Percentiles rank a stretch among this genome's conserved stretches.
Conservation (phyloP, 108 stramenopile genomes). For the Cyclotella cryptica region DNA sequence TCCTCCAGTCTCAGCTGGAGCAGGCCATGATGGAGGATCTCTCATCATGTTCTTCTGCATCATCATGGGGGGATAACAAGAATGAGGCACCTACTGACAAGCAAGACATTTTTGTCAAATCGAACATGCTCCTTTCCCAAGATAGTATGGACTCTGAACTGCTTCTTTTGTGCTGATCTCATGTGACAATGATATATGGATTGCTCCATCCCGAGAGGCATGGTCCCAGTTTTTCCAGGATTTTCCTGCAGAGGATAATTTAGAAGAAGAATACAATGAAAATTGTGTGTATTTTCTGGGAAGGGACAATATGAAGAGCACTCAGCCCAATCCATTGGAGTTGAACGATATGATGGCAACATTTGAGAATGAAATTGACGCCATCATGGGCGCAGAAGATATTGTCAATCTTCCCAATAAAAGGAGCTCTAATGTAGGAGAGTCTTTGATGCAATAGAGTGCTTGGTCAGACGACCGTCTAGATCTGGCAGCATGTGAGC, state of each 20-base stretch:
- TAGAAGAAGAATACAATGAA: background rate
- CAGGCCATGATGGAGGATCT: slow-evolving; percentile 5
- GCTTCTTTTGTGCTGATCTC: slow-evolving; percentile 36
- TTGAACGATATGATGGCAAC: slow-evolving; percentile 14
- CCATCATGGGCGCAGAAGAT: slow-evolving; percentile 8
- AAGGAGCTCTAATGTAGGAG: background rate
- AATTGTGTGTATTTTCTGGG: background rate
- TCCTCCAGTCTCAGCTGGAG: slow-evolving; percentile 2
- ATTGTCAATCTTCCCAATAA: background rate
- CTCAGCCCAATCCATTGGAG: slow-evolving; percentile 3
- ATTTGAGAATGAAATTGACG: slow-evolving; percentile 17
- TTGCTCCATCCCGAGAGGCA: background rate
- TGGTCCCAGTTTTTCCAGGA: background rate
- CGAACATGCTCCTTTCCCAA: slow-evolving; percentile 30
- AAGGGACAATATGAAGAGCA: background rate
- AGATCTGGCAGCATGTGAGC: no score
- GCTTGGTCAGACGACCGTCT: no score
- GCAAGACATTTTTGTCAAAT: slow-evolving; percentile 35
- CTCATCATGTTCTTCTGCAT: slow-evolving; percentile 11
- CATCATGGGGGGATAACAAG: background rate
- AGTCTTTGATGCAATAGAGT: background rate
- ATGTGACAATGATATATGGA: slow-evolving; percentile 7
- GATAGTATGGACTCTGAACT: slow-evolving; percentile 55
- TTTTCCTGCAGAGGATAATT: background rate
- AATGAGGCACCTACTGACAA: background rate